Conservation (phyloP, 1,284 basidiomycete species). For the Cutaneotrichosporon sp. region DNA sequence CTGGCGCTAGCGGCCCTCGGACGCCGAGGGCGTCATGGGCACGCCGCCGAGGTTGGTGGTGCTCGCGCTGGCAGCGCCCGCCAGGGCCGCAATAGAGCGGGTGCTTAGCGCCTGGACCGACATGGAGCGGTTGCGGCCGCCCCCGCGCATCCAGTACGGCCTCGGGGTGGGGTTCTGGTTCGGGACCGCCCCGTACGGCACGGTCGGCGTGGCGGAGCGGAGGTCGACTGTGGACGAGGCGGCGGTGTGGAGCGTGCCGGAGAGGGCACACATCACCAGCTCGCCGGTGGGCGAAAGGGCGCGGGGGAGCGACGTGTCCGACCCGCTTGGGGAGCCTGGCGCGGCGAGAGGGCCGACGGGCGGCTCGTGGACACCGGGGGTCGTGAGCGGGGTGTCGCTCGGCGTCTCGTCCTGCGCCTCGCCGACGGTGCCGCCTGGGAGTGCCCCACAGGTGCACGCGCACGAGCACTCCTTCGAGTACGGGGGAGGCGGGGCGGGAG, state of each 20-base stretch:
- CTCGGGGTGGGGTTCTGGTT: background rate
- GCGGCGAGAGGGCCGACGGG: background rate
- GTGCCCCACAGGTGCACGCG: constrained; percentile 18
- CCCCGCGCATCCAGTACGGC: background rate
- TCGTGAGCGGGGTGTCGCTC: background rate
- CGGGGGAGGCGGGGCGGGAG: constrained; percentile 11
- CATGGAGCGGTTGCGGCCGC: background rate
- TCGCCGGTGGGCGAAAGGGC: background rate
- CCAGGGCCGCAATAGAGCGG: background rate
- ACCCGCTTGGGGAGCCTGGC: background rate
- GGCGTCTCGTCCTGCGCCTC: background rate
- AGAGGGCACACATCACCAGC: background rate
- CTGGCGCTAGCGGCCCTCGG: background rate
- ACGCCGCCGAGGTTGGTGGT: background rate
- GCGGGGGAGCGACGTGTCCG: background rate
- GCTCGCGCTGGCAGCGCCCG: background rate
- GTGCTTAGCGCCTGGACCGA: background rate
- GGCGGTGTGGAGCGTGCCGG: background rate
- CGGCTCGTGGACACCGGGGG: background rate
- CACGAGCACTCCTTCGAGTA: constrained; percentile 16
- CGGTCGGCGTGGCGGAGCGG: background rate
- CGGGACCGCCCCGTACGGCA: background rate
- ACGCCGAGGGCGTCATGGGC: background rate
- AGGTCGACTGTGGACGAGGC: background rate
- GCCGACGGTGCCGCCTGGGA: background rate